Base-by-base conservation (phyloP, 495 filamentous ascomycete genomes). In the Patellaria atrata region DNA sequence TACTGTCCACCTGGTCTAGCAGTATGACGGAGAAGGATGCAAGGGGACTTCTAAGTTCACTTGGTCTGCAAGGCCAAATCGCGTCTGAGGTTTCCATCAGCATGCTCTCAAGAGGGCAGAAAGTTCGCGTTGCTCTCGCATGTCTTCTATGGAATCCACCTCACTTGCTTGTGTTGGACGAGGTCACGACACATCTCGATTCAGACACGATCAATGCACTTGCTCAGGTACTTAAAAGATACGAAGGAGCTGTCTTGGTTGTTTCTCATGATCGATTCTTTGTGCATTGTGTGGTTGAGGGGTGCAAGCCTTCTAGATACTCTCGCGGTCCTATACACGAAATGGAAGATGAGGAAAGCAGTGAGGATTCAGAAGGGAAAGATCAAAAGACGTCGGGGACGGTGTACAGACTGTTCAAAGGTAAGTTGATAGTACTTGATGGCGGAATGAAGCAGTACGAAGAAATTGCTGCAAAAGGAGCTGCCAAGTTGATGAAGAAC, bases 101-200 rank as follows among this genome's bases (percentile, higher is more conserved):
- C 15, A 66, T 70, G 44, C 58, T 89, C 0, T 82, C 77, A 3
- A 82, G 82, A 17, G 82, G 82, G 0, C 82, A 89, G 56, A 60
- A 70, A 56, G 80, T 85, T n/a, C 65, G 81, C 12, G 56, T 80
- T n/a, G 72, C 79, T 21, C 57, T 89, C 26, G 79, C 79, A 8
- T 57, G 69, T 31, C 53, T 85, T 3, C 50, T 85, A 22, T 77
- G 74, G 70, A 60, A 55, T 24, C 58, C 64, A 8, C 82, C 82
- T 28, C 79, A 83, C 18, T 61, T 79, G 16, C 65, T 91, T 15
- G 65, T 91, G 10, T 67, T 91, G 6, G 82, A 91, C 48, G 82
- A 91, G 52, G 74, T 78, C 12, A 87, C 79, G 7, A 91, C 81
- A n/a, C 82, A 87, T 59, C 57, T 91, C 22, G 82, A 91, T 44